phyloP scores from a whole-genome alignment of 129 eudicot genomes.

The Escallonia herrerae region DNA sequence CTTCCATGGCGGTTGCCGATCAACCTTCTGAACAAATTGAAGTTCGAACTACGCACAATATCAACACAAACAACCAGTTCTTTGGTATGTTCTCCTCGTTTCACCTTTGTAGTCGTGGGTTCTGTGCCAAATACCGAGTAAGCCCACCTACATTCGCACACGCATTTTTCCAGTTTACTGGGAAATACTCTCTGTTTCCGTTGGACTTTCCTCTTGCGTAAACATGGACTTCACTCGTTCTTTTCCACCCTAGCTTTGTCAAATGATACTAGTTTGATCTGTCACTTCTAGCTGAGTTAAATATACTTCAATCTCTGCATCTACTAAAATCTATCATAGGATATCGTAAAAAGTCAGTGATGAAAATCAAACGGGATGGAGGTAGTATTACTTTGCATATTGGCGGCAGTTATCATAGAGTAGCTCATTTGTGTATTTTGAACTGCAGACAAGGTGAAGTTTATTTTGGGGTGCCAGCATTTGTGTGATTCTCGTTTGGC shows the following conservation, averaged over 20 bases:
- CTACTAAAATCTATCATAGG: no score
- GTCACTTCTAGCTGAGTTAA: no score
- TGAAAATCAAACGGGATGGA: neutral
- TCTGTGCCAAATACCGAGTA: no score
- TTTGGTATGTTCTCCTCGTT: constrained; percentile 18
- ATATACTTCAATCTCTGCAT: no score
- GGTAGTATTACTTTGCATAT: neutral
- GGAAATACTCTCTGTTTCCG: neutral
- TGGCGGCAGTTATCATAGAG: neutral
- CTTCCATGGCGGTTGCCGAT: constrained; percentile 25
- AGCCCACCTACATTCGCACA: neutral
- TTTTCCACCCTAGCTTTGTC: no score
- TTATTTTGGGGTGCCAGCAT: neutral
- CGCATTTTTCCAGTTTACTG: neutral
- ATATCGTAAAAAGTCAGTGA: neutral
- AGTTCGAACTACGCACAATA: constrained; percentile 19
- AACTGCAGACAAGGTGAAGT: neutral
- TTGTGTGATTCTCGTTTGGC: neutral
- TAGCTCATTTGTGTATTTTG: neutral
- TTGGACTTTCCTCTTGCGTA: neutral
- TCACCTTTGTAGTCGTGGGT: neutral
- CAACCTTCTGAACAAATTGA: constrained; percentile 12
- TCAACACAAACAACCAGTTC: constrained; percentile 23
- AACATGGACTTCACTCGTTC: neutral
- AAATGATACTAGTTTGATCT: neutral